Evolutionary conservation across 176 grass and related monocot species (phyloP), one percentile per base, ranked within the genome.

Genomic region (Aechmea fasciata): DNA sequence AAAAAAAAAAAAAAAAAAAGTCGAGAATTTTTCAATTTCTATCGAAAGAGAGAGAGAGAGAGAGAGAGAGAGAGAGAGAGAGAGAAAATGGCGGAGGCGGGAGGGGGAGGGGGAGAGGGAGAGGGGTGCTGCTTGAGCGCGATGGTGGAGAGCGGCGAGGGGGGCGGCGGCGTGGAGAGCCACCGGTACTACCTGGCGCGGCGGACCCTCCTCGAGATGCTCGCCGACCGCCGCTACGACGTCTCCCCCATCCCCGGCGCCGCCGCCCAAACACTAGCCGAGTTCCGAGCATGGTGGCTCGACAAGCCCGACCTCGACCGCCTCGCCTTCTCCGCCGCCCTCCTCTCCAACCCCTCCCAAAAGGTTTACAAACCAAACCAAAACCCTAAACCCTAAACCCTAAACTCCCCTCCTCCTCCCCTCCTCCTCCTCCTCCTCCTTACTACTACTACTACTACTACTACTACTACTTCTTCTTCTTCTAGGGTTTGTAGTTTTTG

Each of bases 171-270:
- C 70, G 71, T 83, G 59, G 93, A 97, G 73, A 87, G 79, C 69
- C 69, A 79, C 62, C 94, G 89, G 23, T 82, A 90, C 62, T 97
- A 92, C 84, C 84, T 92, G 63, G 93, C 86, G 67, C 86, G 84
- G 18, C 93, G 89, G 14, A 97, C 93, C 55, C 77, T 75, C 52
- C 73, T 92, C 63, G 89, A 96, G 83, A 96, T 96, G 89, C 81
- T 96, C 24, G 86, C 84, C 12, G 89, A 96, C 77, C 93, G 93
- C 19, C 84, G 86, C 50, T 87, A 87, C 74, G 22, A 11, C 50
- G 79, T 97, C 14, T 65, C 68, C 48, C 81, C 85, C 64, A 54
- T 65, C 48, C 83, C 85, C 64, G 62, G 25, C 11, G 82, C 85
- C 41, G 63, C 92, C 69, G 63, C 80, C 18, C 74, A 82, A 64